Conservation (phyloP, 2,329 filamentous ascomycete species). For the Calonectria honghensis region DNA sequence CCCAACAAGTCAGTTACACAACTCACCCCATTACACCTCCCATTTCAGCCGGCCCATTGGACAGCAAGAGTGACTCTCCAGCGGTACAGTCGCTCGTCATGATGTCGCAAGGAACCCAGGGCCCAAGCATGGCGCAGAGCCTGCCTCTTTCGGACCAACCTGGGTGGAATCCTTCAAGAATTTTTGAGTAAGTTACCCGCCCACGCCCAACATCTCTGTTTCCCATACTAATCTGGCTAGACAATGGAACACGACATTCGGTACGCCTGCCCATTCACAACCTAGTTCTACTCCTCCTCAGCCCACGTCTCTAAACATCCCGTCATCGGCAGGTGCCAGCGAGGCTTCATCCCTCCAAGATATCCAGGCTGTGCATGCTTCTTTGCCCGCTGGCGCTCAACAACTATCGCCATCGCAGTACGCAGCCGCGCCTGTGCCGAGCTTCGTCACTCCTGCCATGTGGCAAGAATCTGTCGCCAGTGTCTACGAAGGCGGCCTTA, state of each 20-base stretch:
- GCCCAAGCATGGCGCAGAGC: constrained; percentile 70
- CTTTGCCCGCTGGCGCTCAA: constrained; percentile 67
- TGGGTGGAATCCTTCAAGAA: constrained; percentile 88
- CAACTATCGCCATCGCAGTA: constrained; percentile 71
- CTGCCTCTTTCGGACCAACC: constrained; percentile 78
- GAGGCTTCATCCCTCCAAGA: constrained; percentile 74
- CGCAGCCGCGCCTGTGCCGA: constrained; percentile 70
- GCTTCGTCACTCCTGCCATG: constrained; percentile 82
- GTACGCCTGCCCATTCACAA: constrained; percentile 73
- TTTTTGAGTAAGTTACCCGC: constrained; percentile 85
- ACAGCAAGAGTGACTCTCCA: constrained; percentile 86
- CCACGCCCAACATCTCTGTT: no score
- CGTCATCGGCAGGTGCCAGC: constrained; percentile 71
- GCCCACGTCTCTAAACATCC: constrained; percentile 71
- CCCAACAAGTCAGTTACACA: constrained; percentile 79
- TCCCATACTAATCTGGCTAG: constrained; percentile 65
- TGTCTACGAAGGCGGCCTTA: constrained; percentile 79
- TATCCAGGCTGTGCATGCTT: constrained; percentile 68
- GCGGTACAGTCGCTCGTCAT: constrained; percentile 82
- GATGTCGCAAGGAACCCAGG: constrained; percentile 78
- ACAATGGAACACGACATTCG: constrained; percentile 97
- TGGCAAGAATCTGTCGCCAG: constrained; percentile 83
- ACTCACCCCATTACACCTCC: constrained; percentile 87
- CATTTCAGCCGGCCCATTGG: constrained; percentile 82
- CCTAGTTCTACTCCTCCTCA: constrained; percentile 62